Percentiles rank a stretch among this genome's conserved stretches.
These are phyloP conservation scores for Coemansia sp. DNA, from an alignment of 192 early-diverging fungal species.

Conservation along the genomic window DNA sequence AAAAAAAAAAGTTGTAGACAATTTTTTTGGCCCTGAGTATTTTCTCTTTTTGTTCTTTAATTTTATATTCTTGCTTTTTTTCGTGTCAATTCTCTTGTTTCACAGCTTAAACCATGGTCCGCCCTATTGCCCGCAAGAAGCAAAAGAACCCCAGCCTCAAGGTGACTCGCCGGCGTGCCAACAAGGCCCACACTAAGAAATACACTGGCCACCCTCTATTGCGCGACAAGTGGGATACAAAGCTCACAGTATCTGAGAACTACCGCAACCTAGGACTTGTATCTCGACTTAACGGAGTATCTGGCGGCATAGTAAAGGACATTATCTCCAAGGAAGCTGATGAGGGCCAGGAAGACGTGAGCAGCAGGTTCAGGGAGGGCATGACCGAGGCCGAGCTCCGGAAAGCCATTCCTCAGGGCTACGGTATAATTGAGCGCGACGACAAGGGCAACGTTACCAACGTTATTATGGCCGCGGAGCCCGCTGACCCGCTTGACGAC, in stretches of 20 bases:
- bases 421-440: slow-evolving; percentile 82
- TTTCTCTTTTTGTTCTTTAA: slow-evolving; percentile 8
- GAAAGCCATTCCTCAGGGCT: slow-evolving; percentile 59
- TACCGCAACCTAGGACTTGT: slow-evolving; percentile 71
- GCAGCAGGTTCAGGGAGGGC: slow-evolving; percentile 13
- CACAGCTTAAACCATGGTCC: slow-evolving; percentile 54
- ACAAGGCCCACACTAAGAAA: slow-evolving; percentile 62
- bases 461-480: slow-evolving; percentile 63
- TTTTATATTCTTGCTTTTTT: not conserved
- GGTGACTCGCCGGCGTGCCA: slow-evolving; percentile 60
- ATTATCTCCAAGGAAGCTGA: slow-evolving; percentile 26
- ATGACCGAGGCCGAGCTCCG: slow-evolving; percentile 57
- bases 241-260: slow-evolving; percentile 67
- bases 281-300: slow-evolving; percentile 62
- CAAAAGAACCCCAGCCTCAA: slow-evolving; percentile 62
- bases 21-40: not conserved
- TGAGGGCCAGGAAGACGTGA: not conserved
- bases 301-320: slow-evolving; percentile 55
- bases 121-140: slow-evolving; percentile 67
- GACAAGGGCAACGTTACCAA: slow-evolving; percentile 71
- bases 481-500: slow-evolving; percentile 44
- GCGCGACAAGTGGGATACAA: slow-evolving; percentile 69
- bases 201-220: slow-evolving; percentile 62
- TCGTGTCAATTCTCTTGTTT: not conserved
- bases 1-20: not conserved